Evolutionary conservation across 2,329 filamentous ascomycete genomes (phyloP), one percentile per base, ranked within the genome.

Genomic region (Colletotrichum lentis): DNA sequence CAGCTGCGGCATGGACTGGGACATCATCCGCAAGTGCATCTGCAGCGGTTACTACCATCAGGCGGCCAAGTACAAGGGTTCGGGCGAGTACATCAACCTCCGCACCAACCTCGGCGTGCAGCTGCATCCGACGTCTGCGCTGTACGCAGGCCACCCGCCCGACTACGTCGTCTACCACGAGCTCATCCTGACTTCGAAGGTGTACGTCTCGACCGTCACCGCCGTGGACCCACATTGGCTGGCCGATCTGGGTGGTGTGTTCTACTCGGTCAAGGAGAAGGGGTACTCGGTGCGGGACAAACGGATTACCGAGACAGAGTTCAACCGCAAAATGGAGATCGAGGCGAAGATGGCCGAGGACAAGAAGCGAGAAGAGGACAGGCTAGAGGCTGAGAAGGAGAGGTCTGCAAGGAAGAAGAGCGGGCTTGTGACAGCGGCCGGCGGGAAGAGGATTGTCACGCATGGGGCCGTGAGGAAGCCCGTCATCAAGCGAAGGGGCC

Each of bases 131-230:
- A 99, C 96, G 0, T 94, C 90, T 71, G 93, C 96, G 1, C 86
- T 99, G 0, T 98, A 97, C 76, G 96, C 96, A 1, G 96, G 96
- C 4, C 96, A 97, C 78, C 87, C 97, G 27, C 96, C 96, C 1
- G 96, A 99, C 77, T 98, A 98, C 76, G 93, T 99, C 60, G 90
- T 99, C 49, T 99, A 99, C 80, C 96, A 99, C 83, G 96, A 99
- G 79, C 87, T 99, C 67, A 97, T 99, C 73, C 88, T 99, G 69
- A 99, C 96, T 0, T 93, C 90, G 65, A 97, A 97, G 77, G 96
- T 98, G 77, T 99, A 98, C 82, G 97, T 99, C 89, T 96, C 93
- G 3, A 97, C 93, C 5, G 96, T 99, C 11, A 99, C 96, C 5
- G 89, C 93, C 1, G 96, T 99, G 1, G 96, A 99, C 77, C 95